Percentiles rank a stretch among this genome's conserved stretches.
Evolutionary conservation across 164 flowering plant species (phyloP).

Genomic region (Piper betle): DNA sequence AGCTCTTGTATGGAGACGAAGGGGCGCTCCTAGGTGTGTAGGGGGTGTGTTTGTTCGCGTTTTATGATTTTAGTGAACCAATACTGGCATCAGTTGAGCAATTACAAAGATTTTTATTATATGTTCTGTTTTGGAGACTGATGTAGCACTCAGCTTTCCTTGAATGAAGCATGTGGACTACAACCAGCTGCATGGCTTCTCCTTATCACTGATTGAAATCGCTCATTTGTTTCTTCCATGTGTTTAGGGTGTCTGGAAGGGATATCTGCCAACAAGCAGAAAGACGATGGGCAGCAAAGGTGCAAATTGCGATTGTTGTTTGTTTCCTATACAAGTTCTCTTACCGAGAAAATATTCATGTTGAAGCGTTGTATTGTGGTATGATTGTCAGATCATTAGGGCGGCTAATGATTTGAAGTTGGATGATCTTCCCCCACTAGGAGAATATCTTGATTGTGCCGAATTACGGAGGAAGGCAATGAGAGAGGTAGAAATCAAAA

Average conservation of each 20-base stretch:
- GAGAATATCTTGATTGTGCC: constrained; percentile 63
- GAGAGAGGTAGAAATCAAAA: constrained; percentile 17
- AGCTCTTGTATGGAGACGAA: no score
- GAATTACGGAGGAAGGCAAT: constrained; percentile 32
- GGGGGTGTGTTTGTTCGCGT: no score
- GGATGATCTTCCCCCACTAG: constrained; percentile 56
- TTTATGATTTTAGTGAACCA: no score
- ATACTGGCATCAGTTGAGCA: no score
- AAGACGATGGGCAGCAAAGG: constrained; percentile 98
- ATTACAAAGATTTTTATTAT: no score
- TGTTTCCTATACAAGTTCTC: no score
- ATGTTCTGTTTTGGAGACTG: no score
- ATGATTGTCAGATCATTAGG: constrained; percentile 48
- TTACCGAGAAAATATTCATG: neutral
- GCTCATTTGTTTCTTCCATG: neutral
- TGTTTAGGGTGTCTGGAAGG: constrained; percentile 83
- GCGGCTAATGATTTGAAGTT: constrained; percentile 24
- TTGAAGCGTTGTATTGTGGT: neutral
- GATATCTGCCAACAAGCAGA: constrained; percentile 95
- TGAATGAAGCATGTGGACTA: no score
- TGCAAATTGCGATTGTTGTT: constrained; percentile 3
- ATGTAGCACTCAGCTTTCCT: no score
- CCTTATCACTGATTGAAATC: no score
- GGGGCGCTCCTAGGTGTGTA: no score
- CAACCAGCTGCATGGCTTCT: no score